A percentile compares a stretch with the other conserved stretches of the same genome.
Conservation (phyloP, 441 rosid genomes). For the Mallotus repandus region DNA sequence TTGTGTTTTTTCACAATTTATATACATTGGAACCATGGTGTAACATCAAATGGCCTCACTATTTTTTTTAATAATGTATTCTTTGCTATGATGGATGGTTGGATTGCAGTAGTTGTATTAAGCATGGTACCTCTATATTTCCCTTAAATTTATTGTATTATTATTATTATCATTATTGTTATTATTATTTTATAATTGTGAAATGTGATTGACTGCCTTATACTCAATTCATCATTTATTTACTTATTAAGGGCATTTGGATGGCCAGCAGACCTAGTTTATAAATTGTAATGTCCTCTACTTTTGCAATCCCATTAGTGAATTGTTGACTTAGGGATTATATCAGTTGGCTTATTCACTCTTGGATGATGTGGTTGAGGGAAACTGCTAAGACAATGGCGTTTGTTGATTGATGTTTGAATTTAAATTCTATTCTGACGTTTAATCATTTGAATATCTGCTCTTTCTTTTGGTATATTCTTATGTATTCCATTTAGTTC, state of each 20-base stretch:
- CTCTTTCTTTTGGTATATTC: not conserved
- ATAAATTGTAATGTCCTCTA: not conserved
- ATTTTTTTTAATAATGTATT: not conserved
- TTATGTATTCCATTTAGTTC: not conserved
- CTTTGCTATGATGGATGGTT: not conserved
- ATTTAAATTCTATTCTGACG: not conserved
- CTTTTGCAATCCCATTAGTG: not conserved
- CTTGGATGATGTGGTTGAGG: not conserved
- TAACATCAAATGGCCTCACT: not conserved
- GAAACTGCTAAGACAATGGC: not conserved
- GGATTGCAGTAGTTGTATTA: not conserved
- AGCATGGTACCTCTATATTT: not conserved
- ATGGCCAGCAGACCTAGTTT: not conserved
- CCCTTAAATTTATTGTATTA: not conserved
- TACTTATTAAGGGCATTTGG: not conserved
- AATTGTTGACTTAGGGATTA: not conserved
- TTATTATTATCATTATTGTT: not conserved
- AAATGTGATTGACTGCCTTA: not conserved
- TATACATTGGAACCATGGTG: not conserved
- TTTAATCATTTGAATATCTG: slow-evolving; percentile 3
- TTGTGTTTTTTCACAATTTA: not conserved
- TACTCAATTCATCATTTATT: not conserved
- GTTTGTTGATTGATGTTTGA: not conserved
- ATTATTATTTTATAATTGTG: too few species aligned
- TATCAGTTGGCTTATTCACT: not conserved